Evolutionary conservation across 306 rosid genomes (phyloP).

Genomic region (Crotalaria pallida): DNA sequence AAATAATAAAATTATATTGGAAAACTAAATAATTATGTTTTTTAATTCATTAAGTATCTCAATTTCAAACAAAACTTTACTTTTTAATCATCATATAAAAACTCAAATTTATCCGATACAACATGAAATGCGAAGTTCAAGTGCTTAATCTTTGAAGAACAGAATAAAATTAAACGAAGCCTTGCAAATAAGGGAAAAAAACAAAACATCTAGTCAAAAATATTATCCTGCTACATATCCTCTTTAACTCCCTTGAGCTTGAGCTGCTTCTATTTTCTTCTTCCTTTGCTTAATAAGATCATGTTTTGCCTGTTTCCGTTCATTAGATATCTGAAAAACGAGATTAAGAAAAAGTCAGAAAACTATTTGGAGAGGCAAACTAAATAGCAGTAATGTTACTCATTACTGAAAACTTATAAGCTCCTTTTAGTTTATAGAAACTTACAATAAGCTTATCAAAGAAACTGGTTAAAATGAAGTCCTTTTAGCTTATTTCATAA

Average conservation of each 20-base stretch:
- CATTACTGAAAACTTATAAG: too few species aligned
- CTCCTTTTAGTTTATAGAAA: too few species aligned
- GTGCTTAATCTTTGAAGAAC: background rate
- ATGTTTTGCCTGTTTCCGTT: slow-evolving; percentile 43
- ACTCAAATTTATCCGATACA: background rate
- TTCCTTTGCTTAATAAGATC: slow-evolving; percentile 53
- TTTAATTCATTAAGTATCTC: too few species aligned
- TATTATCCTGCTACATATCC: background rate
- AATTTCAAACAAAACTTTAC: too few species aligned
- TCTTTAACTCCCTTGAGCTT: slow-evolving; percentile 25
- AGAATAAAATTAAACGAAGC: slow-evolving; percentile 3
- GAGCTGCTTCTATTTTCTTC: slow-evolving; percentile 51
- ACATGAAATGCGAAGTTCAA: background rate
- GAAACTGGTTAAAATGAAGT: too few species aligned
- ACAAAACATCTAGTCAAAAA: background rate
- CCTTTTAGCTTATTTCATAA: too few species aligned
- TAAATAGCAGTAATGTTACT: background rate
- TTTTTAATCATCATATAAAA: too few species aligned
- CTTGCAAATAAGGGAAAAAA: background rate
- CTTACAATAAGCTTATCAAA: too few species aligned
- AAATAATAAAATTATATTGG: too few species aligned
- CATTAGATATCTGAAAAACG: slow-evolving; percentile 48
- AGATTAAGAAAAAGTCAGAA: background rate
- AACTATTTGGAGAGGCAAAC: background rate
- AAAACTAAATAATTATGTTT: too few species aligned